These are phyloP conservation scores for Kodamaea laetipori DNA, from an alignment of 805 yeast genomes.

Conservation along the genomic window DNA sequence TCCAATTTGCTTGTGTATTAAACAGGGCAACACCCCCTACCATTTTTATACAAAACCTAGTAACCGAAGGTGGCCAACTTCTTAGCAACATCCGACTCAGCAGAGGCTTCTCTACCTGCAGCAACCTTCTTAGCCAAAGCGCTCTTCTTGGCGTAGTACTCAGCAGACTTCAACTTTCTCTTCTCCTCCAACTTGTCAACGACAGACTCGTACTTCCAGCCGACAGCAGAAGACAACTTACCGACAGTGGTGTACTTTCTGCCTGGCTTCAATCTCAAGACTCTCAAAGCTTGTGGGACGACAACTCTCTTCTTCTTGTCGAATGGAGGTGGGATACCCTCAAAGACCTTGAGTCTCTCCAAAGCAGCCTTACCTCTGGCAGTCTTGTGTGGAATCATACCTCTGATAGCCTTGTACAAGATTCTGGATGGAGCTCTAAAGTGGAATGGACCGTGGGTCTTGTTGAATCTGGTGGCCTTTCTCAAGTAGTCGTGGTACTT, in stretches of 20 bases:
- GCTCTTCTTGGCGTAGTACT: conserved; percentile 98
- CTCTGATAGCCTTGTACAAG: conserved; percentile 99
- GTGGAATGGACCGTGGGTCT: conserved; percentile 99
- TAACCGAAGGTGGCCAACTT: conserved; percentile 97
- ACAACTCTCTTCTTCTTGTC: conserved; percentile 99
- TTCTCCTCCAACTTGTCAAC: conserved; percentile 98
- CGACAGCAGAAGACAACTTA: conserved; percentile 93
- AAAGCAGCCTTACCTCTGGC: conserved; percentile 99
- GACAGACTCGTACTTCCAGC: conserved; percentile 99
- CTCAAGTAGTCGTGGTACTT: conserved; percentile 99
- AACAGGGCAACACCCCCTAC: conserved; percentile 6
- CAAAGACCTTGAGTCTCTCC: conserved; percentile 98
- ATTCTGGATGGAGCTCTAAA: conserved; percentile 99
- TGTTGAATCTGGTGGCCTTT: conserved; percentile 99
- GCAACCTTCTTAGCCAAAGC: conserved; percentile 91
- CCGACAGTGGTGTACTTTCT: conserved; percentile 99
- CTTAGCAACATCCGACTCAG: conserved; percentile 87
- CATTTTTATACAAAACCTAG: conserved; percentile 47
- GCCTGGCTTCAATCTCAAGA: conserved; percentile 98
- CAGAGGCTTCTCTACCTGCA: conserved; percentile 84
- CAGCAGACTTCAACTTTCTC: conserved; percentile 98
- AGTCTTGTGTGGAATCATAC: conserved; percentile 99
- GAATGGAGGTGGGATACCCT: conserved; percentile 99
- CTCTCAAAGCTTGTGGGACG: conserved; percentile 99
- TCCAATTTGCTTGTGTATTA: conserved; percentile 3